Conservation (phyloP, 192 early-diverging fungal genomes). For the Haplosporangium gracile region DNA sequence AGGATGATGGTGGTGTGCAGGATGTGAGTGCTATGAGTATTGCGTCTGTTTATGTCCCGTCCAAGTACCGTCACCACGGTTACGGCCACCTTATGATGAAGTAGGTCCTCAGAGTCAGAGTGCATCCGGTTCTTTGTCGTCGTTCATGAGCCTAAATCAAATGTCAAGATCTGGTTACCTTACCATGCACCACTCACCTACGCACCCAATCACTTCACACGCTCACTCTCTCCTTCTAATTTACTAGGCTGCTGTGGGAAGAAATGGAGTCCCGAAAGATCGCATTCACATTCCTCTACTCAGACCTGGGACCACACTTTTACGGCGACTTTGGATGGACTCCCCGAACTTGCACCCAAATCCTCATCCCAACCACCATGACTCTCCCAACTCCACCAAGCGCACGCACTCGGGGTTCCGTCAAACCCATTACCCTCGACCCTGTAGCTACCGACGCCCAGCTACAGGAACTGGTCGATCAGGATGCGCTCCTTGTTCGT, state of each 20-base stretch:
- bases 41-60: conserved; percentile 39
- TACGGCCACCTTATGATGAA: conserved; percentile 44
- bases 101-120: conserved; percentile 8
- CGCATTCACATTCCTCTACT: conserved; percentile 42
- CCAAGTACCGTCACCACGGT: conserved; percentile 38
- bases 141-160: too few relatives aligned
- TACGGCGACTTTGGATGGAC: conserved; percentile 46
- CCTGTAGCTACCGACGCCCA: conserved; percentile 1
- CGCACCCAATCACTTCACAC: background rate
- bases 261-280: conserved; percentile 21
- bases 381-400: conserved; percentile 4
- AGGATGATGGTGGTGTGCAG: background rate
- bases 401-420: background rate
- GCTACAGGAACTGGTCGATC: background rate
- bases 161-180: background rate
- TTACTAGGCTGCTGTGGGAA: conserved; percentile 40
- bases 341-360: conserved; percentile 21
- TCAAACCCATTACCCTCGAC: background rate
- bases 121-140: background rate
- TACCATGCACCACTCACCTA: background rate
- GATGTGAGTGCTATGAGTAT: conserved; percentile 34
- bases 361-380: conserved; percentile 15
- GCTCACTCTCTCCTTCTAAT: background rate
- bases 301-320: conserved; percentile 38
- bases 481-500: conserved; percentile 27